Evolutionary conservation across 371 early-diverging fungal genomes (phyloP), one percentile per base, ranked within the genome.

Genomic region (Batkoa obscura): DNA sequence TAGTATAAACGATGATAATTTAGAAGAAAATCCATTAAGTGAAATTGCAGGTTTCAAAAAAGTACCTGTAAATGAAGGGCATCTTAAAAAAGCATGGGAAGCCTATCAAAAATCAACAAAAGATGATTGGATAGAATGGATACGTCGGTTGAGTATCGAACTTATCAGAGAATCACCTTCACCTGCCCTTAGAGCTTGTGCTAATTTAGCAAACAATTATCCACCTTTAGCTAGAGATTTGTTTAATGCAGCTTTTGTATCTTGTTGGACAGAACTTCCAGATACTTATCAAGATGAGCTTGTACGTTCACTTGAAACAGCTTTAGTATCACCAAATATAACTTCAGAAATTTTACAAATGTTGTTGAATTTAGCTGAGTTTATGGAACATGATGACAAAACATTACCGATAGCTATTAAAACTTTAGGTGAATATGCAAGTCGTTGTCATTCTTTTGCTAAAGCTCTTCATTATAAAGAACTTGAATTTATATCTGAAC

Each of bases 111-210:
- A 88, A 57, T 83, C 88, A 1, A 88, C 91, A 0, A 84, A 83
- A 58, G 94, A 94, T 59, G 96, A 94, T 66, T 98, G 98, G 98
- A 69, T 76, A 52, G 92, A 92, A 62, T 98, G 98, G 98, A 85
- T 96, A 51, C 73, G 87, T 43, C 71, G 86, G 33, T 75, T 98
- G 56, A 83, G 86, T 58, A 80, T 90, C 6, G 95, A 95, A 61
- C 72, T 98, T 57, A 68, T 98, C n/a, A 87, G 88, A 62, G 91
- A 94, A 62, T 93, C 97, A 2, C 93, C 98, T 1, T 90, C 92
- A 0, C 91, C 88, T 49, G 86, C 97, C 0, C 77, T 98, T 36
- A 75, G 97, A 51, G 91, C 96, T 0, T 95, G 96, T 62, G 82
- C 82, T 4, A 61, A 60, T 39, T 73, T 98, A 58, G 94, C 94